Evolutionary conservation across 1,284 basidiomycete species (phyloP).

Genomic region (Apiotrichum brassicae): DNA sequence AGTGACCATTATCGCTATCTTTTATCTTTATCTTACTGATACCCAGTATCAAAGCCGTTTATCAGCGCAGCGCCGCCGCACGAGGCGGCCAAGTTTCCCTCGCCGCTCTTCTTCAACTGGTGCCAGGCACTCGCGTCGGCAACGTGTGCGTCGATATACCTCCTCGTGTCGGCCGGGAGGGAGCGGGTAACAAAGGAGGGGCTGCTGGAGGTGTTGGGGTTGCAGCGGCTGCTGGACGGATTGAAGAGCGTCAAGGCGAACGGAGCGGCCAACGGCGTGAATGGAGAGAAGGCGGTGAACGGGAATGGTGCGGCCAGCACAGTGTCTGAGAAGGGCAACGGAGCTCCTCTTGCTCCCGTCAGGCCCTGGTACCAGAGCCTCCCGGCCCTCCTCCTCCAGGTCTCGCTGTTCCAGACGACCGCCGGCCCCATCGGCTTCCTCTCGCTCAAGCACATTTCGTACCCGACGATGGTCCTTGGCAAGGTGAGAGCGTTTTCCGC

Average conservation of each 20-base stretch:
- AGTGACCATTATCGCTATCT: conserved; percentile 25
- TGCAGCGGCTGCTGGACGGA: conserved; percentile 17
- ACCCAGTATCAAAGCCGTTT: conserved; percentile 74
- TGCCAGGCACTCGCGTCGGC: conserved; percentile 77
- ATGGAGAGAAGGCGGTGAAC: conserved; percentile 23
- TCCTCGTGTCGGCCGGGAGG: conserved; percentile 51
- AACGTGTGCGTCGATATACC: conserved; percentile 70
- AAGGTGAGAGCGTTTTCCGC: conserved; percentile 50
- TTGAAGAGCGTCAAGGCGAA: background rate
- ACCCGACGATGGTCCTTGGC: conserved; percentile 96
- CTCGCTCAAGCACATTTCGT: conserved; percentile 89
- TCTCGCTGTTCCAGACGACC: conserved; percentile 78
- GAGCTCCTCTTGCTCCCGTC: background rate
- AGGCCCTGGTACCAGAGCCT: conserved; percentile 24
- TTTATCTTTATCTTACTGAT: background rate
- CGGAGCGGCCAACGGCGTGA: conserved; percentile 19
- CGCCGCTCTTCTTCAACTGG: conserved; percentile 78
- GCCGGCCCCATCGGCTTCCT: conserved; percentile 95
- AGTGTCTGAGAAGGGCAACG: background rate
- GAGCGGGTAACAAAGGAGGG: conserved; percentile 15
- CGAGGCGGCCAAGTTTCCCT: conserved; percentile 61
- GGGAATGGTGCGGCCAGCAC: conserved; percentile 20
- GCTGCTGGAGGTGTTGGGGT: conserved; percentile 21
- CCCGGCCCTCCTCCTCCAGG: conserved; percentile 62
- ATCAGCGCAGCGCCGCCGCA: conserved; percentile 53